Evolutionary conservation across 1,284 basidiomycete genomes (phyloP), one percentile per base, ranked within the genome.

Genomic region (Caloboletus firmus): DNA sequence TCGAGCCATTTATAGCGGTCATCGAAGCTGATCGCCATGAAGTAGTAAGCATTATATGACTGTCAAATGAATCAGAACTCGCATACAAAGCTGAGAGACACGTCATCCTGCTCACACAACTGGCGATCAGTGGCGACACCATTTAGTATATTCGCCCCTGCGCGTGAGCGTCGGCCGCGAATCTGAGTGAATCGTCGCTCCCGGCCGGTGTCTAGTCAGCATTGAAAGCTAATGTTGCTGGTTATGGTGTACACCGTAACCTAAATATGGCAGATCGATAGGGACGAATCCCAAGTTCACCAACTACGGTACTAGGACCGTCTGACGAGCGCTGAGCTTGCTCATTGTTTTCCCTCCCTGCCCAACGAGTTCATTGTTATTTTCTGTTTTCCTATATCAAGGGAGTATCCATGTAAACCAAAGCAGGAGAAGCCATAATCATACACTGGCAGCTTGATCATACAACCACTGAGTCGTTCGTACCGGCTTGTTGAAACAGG

Each of bases 201-300:
- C 7, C n/a, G n/a, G n/a, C n/a, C 17, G 3, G 17, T 35, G 34
- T n/a, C 34, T 5, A n/a, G 37, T 39, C 37, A 39, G 37, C 37
- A 22, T 22, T 26, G n/a, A n/a, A n/a, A n/a, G n/a, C n/a, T n/a
- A n/a, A n/a, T n/a, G n/a, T n/a, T n/a, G n/a, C n/a, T n/a, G n/a
- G n/a, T n/a, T n/a, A n/a, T n/a, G n/a, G n/a, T n/a, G n/a, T n/a
- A n/a, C n/a, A n/a, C n/a, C n/a, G n/a, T n/a, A n/a, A n/a, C n/a
- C 49, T n/a, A 49, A 35, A 50, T 50, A 28, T 50, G 31, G 46
- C 32, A 50, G 32, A 32, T 50, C 24, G 20, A 4, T n/a, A 50
- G 24, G 22, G n/a, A 45, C 24, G 41, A 42, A 24, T 34, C 10
- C 34, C 34, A 35, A 36, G 4, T 18, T 36, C 34, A 10, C 35